Percentiles rank a stretch among this genome's conserved stretches.
Conservation (phyloP, 2,329 filamentous ascomycete genomes). For the Ophiostoma tasmaniense region DNA sequence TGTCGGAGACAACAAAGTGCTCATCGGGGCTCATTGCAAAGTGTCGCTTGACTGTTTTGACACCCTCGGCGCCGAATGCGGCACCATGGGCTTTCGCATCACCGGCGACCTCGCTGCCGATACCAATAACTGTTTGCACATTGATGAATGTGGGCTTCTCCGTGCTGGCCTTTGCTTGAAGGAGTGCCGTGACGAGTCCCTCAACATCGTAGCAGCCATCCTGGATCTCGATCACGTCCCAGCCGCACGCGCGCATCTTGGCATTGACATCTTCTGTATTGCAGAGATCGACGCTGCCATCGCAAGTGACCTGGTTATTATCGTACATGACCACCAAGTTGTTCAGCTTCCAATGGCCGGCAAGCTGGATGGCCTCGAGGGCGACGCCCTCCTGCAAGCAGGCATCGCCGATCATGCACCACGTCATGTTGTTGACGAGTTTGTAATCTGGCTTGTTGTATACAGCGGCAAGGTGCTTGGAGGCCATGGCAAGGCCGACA, state of each 20-base stretch:
- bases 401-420: conserved; percentile 50
- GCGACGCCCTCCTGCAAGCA: conserved; percentile 52
- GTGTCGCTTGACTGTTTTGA: conserved; percentile 24
- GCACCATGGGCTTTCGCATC: conserved; percentile 49
- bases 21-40: background rate
- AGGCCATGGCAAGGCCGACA: conserved; percentile 49
- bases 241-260: conserved; percentile 50
- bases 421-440: conserved; percentile 39
- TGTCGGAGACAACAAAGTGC: background rate
- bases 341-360: conserved; percentile 46
- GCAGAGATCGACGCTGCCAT: conserved; percentile 44
- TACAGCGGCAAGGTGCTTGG: conserved; percentile 45
- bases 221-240: conserved; percentile 45
- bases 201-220: conserved; percentile 45
- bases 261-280: conserved; percentile 32
- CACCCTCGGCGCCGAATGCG: conserved; percentile 44
- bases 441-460: conserved; percentile 44
- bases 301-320: conserved; percentile 53
- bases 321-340: conserved; percentile 52
- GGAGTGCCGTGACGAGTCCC: conserved; percentile 30
- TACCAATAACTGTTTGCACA: conserved; percentile 46
- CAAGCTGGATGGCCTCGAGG: conserved; percentile 48
- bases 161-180: conserved; percentile 26
- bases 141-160: conserved; percentile 40
- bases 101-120: conserved; percentile 39